A percentile compares a stretch with the other conserved stretches of the same genome.
Evolutionary conservation across 2,329 filamentous ascomycete genomes (phyloP).

Genomic region (Hymenoscyphus fructigenus): DNA sequence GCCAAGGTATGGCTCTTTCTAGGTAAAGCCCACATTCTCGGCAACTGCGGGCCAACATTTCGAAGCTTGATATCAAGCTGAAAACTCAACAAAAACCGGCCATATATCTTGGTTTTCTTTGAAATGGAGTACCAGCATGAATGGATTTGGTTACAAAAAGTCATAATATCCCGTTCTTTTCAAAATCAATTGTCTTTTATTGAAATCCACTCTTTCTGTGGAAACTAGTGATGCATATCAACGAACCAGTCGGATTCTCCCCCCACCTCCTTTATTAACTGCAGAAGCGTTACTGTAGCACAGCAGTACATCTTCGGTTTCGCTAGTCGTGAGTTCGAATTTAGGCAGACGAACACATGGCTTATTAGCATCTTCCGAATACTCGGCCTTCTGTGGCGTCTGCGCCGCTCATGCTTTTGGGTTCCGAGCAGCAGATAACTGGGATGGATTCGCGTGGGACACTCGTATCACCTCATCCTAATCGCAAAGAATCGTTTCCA

Average conservation of each 20-base stretch:
- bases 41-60: background rate
- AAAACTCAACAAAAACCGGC: background rate
- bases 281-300: background rate
- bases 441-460: background rate
- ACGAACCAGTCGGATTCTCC: background rate
- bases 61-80: background rate
- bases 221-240: background rate
- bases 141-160: background rate
- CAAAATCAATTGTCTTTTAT: background rate
- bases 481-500: background rate
- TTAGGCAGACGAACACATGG: conserved; percentile 10
- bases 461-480: background rate
- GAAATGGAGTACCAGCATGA: background rate
- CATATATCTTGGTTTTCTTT: background rate
- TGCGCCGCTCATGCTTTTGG: conserved; percentile 10
- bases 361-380: background rate
- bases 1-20: conserved; percentile 4
- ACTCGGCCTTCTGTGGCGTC: conserved; percentile 8
- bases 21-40: conserved; percentile 4
- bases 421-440: conserved; percentile 11
- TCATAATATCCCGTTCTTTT: background rate
- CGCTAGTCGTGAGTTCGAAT: conserved; percentile 7
- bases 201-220: background rate
- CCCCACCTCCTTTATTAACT: background rate
- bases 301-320: background rate